Conservation (phyloP, 441 rosid genomes). For the Raphanus hybrid region DNA sequence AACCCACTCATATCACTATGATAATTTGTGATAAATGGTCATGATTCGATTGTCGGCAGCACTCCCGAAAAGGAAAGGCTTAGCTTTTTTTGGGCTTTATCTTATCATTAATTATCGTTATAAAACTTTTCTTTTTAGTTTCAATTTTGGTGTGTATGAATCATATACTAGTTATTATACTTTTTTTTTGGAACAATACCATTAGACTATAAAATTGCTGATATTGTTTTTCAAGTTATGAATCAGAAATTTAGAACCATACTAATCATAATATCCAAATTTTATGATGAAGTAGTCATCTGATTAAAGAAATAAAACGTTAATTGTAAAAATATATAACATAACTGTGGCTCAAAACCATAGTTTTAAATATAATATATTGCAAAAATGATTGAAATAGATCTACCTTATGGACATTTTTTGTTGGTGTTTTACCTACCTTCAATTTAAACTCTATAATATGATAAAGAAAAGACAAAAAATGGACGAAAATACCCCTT, state of each 20-base stretch:
- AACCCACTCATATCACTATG: conserved; percentile 38
- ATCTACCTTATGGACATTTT: conserved; percentile 41
- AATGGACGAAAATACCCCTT: conserved; percentile 32
- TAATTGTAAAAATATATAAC: neutral
- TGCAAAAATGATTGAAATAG: conserved; percentile 15
- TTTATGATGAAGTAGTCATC: neutral
- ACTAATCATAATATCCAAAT: neutral
- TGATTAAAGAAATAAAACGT: neutral
- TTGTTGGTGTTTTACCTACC: conserved; percentile 51
- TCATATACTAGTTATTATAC: no score
- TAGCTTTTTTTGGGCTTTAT: conserved; percentile 6
- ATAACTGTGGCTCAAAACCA: neutral
- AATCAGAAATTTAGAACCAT: neutral
- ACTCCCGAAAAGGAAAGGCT: neutral
- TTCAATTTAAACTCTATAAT: conserved; percentile 38
- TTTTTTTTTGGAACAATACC: no score
- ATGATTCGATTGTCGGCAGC: conserved; percentile 45
- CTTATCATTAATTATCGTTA: conserved; percentile 27
- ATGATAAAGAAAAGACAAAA: conserved; percentile 10
- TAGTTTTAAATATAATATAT: conserved; percentile 3
- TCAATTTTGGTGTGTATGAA: neutral
- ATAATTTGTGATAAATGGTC: conserved; percentile 39
- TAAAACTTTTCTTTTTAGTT: conserved; percentile 31
- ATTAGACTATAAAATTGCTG: neutral
- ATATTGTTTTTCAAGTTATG: neutral